Base-by-base conservation (phyloP, 352 stramenopile genomes). In the Phytophthora foliorum region DNA sequence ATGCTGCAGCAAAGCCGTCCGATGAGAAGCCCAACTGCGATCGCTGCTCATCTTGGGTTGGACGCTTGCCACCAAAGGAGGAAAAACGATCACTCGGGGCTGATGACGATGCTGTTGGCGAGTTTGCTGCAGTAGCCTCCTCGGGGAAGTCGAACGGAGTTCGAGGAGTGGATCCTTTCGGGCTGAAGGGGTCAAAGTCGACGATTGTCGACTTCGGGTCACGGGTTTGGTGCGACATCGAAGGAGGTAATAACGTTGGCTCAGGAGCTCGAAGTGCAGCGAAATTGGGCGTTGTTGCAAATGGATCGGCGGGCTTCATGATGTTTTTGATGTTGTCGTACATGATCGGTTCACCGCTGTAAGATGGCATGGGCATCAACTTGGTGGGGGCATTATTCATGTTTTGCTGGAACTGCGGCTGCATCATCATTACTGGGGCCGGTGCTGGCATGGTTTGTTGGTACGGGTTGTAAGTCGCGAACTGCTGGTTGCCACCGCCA, bases 171-270 rank as follows among this genome's bases (percentile, higher is more conserved):
- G 73, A 73, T 17, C 77, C 79, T 29, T 81, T 82, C 5, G 80
- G 81, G 63, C 83, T 89, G 67, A 91, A 93, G 3, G 85, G 83
- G 32, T 92, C 85, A 72, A 93, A 92, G 56, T 93, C 84, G 11
- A 86, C 60, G 38, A 93, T 79, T 4, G 75, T 93, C 19, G 82
- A 77, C 32, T 75, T 75, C 3, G 42, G 64, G 64, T 72, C 77
- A 71, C 32, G 74, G 56, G 31, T 49, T 34, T 81, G 67, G n/a
- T 67, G 70, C 8, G 50, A 46, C 9, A 67, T 67, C 9, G 77
- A 55, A 10, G 71, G 63, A 63, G 58, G 38, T 8, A 69, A 41
- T 8, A 69, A 41, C 14, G 72, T 76, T 11, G 71, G 74, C 38
- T 82, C 77, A 9, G 77, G 59, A 16, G 74, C 48, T 13, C 72